phyloP scores from a whole-genome alignment of 2,329 filamentous ascomycete species.

The Cryphonectria naterciae region DNA sequence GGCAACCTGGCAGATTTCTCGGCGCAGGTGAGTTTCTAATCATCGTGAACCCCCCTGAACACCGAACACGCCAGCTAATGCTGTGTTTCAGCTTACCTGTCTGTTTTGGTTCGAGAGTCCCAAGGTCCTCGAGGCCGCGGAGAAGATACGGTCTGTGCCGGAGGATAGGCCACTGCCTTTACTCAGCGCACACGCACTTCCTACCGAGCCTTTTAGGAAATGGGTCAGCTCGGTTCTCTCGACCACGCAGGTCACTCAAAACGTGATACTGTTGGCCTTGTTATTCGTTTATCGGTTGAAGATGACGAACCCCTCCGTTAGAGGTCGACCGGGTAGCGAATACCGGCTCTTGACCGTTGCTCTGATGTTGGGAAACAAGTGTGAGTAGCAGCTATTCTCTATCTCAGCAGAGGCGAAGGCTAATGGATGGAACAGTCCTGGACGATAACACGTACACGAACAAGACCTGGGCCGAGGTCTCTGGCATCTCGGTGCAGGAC shows the following conservation, averaged over 20 bases:
- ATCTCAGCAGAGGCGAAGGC: slow-evolving; percentile 5
- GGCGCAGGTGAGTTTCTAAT: slow-evolving; percentile 66
- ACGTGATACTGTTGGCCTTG: slow-evolving; percentile 87
- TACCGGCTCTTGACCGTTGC: slow-evolving; percentile 92
- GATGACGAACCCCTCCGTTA: slow-evolving; percentile 84
- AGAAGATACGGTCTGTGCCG: slow-evolving; percentile 57
- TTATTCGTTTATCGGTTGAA: slow-evolving; percentile 94
- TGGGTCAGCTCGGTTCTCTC: slow-evolving; percentile 91
- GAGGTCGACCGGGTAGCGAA: slow-evolving; percentile 90
- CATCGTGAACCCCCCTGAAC: not conserved
- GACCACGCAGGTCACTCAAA: slow-evolving; percentile 94
- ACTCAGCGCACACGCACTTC: slow-evolving; percentile 73
- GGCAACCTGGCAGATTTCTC: slow-evolving; percentile 83
- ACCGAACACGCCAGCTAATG: slow-evolving; percentile 12
- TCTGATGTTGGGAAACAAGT: slow-evolving; percentile 98
- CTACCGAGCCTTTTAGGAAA: slow-evolving; percentile 81
- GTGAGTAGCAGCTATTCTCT: slow-evolving; percentile 49
- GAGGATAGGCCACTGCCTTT: slow-evolving; percentile 48
- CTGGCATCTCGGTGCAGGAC: slow-evolving; percentile 88
- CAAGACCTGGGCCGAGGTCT: slow-evolving; percentile 99
- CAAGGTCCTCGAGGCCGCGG: slow-evolving; percentile 75
- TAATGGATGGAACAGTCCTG: slow-evolving; percentile 60
- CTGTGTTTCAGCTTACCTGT: slow-evolving; percentile 75
- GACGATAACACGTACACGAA: slow-evolving; percentile 99
- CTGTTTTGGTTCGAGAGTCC: slow-evolving; percentile 97